Evolutionary conservation across 352 stramenopile genomes (phyloP), one percentile per base, ranked within the genome.

Genomic region (Pythium vanterpoolii): DNA sequence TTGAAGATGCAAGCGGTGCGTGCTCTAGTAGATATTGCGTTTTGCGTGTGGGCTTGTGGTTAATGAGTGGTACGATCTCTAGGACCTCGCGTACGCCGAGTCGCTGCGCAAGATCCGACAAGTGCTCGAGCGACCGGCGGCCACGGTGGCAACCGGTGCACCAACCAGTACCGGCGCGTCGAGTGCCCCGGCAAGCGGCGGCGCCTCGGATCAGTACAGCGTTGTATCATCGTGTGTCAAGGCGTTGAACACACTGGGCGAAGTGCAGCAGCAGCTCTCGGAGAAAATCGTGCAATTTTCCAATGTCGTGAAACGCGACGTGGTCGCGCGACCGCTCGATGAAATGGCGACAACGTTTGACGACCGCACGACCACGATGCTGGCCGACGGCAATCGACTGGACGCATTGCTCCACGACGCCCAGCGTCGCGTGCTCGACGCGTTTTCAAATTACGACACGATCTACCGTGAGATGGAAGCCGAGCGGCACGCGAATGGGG

Each of bases 201-300:
- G 6, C 5, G 18, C 51, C 2, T 11, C 71, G 39, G 74, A 74
- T 33, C 28, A 59, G 36, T 67, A 72, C 14, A 55, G 42, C 27
- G 34, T 87, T 8, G 64, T 73, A 59, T 86, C 78, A 28, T 87
- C 83, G 0, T 79, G 80, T 24, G 64, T 74, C 18, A 87, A 84
- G 47, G 80, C 81, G 19, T 56, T 93, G 14, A 76, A 83, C 53
- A 71, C 70, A 1, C 53, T 89, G 9, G 81, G 76, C 11, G 80
- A 93, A 60, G 73, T 83, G 27, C 84, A 94, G 69, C 80, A 90
- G 62, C 78, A 90, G 67, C 53, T 90, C 18, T 76, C 76, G 9
- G 82, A 94, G 21, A 94, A 94, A 64, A 45, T 92, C 23, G 66
- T 83, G 50, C 82, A 90, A 56, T 79, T 92, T n/a, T 79, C 81